Percentiles rank a stretch among this genome's conserved stretches.
Evolutionary conservation across 495 filamentous ascomycete species (phyloP).

Genomic region (Amphirosellinia nigrospora): DNA sequence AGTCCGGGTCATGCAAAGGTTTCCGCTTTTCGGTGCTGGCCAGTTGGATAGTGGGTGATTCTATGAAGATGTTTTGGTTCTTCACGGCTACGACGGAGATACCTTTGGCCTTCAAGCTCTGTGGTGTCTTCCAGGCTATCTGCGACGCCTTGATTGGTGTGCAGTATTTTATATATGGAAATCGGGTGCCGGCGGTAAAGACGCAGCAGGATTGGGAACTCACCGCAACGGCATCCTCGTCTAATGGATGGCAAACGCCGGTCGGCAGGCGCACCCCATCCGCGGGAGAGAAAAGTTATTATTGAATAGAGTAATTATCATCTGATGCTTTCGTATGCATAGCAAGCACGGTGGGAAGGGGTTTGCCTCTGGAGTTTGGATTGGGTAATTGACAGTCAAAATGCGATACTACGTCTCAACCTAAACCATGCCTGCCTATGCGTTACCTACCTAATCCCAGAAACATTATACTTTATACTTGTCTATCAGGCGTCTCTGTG

Average conservation of each 20-base stretch:
- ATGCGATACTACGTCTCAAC: background rate
- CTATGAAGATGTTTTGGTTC: slow-evolving; percentile 97
- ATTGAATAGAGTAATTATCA: slow-evolving; percentile 23
- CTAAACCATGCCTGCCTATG: background rate
- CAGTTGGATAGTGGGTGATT: slow-evolving; percentile 89
- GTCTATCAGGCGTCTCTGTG: too few relatives aligned
- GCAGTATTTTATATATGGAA: slow-evolving; percentile 86
- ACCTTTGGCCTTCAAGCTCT: slow-evolving; percentile 87
- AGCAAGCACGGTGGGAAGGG: background rate
- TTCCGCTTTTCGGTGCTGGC: slow-evolving; percentile 86
- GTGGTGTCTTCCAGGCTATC: slow-evolving; percentile 86
- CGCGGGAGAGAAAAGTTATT: slow-evolving; percentile 43
- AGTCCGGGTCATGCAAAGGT: slow-evolving; percentile 80
- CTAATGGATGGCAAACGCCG: slow-evolving; percentile 40
- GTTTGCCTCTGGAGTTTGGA: background rate
- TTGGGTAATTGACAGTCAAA: background rate
- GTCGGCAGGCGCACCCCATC: slow-evolving; percentile 46
- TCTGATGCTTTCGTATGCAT: slow-evolving; percentile 10
- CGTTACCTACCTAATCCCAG: background rate
- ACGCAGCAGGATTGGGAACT: slow-evolving; percentile 39
- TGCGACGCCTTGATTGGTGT: slow-evolving; percentile 84
- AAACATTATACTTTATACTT: too few relatives aligned
- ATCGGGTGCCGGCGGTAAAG: slow-evolving; percentile 46
- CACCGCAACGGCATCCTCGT: slow-evolving; percentile 29
- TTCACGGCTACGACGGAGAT: slow-evolving; percentile 75